Percentiles rank a stretch among this genome's conserved stretches.
phyloP scores from a whole-genome alignment of 1,284 basidiomycete species.

The Trichosporon ovoides region DNA sequence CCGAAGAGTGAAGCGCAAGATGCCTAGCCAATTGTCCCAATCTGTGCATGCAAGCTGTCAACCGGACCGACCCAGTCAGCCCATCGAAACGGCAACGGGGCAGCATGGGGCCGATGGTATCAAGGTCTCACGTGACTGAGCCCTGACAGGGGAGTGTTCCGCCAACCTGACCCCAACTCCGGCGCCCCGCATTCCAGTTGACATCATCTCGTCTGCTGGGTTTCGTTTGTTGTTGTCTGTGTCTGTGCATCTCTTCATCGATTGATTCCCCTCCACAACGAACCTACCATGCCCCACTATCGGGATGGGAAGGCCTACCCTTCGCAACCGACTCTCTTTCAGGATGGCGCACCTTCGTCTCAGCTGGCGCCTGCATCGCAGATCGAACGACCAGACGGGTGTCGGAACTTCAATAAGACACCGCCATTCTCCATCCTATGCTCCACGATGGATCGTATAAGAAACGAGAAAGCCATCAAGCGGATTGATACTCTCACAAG shows the following conservation, averaged over 20 bases:
- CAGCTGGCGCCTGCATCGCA: constrained; percentile 23
- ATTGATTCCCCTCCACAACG: not conserved
- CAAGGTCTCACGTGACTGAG: too few species aligned
- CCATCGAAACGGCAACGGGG: too few species aligned
- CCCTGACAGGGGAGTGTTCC: too few species aligned
- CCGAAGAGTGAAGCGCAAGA: too few species aligned
- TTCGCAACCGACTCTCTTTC: not conserved
- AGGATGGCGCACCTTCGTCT: not conserved
- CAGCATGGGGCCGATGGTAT: too few species aligned
- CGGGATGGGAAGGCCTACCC: not conserved
- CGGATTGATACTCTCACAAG: constrained; percentile 37
- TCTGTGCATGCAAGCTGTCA: too few species aligned
- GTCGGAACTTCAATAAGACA: constrained; percentile 43
- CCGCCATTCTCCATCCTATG: constrained; percentile 46
- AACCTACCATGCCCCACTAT: not conserved
- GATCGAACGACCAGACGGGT: constrained; percentile 44
- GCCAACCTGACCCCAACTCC: not conserved
- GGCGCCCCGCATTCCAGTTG: constrained; percentile 3
- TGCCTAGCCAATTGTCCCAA: too few species aligned
- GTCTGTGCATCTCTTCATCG: not conserved
- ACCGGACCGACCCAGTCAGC: too few species aligned
- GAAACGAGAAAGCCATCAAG: constrained; percentile 40
- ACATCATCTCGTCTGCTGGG: not conserved
- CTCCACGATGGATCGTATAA: constrained; percentile 44
- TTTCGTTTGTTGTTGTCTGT: not conserved